Percentiles rank a stretch among this genome's conserved stretches.
Conservation (phyloP, 345 rosid genomes). For the Eucalyptus regnans region DNA sequence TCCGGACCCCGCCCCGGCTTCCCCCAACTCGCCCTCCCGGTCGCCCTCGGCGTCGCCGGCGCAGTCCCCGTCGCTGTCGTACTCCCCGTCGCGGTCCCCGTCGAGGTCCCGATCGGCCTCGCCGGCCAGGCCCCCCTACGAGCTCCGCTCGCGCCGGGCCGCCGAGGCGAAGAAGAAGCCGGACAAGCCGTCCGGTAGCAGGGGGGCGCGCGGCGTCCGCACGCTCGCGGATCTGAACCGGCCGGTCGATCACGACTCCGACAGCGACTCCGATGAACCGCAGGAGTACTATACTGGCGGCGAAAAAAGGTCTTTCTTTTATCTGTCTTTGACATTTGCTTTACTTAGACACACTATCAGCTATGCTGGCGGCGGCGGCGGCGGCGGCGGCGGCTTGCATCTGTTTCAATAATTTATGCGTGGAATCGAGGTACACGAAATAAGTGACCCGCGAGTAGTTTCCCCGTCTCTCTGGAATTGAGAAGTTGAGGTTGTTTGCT, state of each 20-base stretch:
- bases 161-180: constrained; percentile 15
- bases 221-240: constrained; percentile 88
- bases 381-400: neutral
- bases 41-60: constrained; percentile 16
- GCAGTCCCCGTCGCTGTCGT: constrained; percentile 13
- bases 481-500: neutral
- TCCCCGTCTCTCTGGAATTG: neutral
- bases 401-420: neutral
- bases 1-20: constrained; percentile 1
- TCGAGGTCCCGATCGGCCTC: constrained; percentile 62
- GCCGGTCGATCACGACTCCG: constrained; percentile 16
- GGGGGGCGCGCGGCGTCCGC: constrained; percentile 45
- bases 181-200: constrained; percentile 22
- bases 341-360: neutral
- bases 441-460: neutral
- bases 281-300: constrained; percentile 86
- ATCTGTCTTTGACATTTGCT: neutral
- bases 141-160: constrained; percentile 41
- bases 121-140: constrained; percentile 31
- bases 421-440: neutral
- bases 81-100: constrained; percentile 46
- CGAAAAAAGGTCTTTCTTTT: constrained; percentile 54
- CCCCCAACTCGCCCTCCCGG: constrained; percentile 22
- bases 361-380: neutral
- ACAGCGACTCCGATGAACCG: constrained; percentile 50